Conservation (phyloP, 116 monocot genomes). For the Iris pallida region DNA sequence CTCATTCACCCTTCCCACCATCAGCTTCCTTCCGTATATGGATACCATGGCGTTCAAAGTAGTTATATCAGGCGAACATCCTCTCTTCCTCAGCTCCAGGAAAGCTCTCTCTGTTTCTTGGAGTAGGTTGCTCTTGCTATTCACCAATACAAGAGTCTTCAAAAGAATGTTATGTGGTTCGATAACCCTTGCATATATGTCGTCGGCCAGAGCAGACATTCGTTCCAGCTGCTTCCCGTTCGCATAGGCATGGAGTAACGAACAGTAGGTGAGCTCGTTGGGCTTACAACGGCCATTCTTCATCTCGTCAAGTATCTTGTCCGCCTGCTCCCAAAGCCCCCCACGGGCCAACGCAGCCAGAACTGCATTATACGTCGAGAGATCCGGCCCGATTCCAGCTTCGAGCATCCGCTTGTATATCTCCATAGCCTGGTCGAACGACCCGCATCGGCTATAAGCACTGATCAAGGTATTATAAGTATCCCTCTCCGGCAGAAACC, state of each 20-base stretch:
- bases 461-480: slow-evolving; percentile 90
- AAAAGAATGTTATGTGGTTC: slow-evolving; percentile 63
- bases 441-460: slow-evolving; percentile 91
- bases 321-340: slow-evolving; percentile 79
- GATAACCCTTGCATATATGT: slow-evolving; percentile 63
- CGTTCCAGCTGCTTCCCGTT: slow-evolving; percentile 60
- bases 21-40: slow-evolving; percentile 77
- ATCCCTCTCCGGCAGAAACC: slow-evolving; percentile 89
- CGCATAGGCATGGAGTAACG: slow-evolving; percentile 88
- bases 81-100: slow-evolving; percentile 61
- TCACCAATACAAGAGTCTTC: slow-evolving; percentile 81
- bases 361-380: slow-evolving; percentile 91
- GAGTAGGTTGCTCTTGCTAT: slow-evolving; percentile 80
- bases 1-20: slow-evolving; percentile 66
- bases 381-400: slow-evolving; percentile 76
- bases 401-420: slow-evolving; percentile 79
- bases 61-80: slow-evolving; percentile 66
- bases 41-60: slow-evolving; percentile 93
- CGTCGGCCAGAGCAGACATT: slow-evolving; percentile 46
- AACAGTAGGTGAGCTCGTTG: slow-evolving; percentile 76
- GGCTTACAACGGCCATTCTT: slow-evolving; percentile 61
- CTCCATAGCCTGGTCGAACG: slow-evolving; percentile 76
- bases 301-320: slow-evolving; percentile 81
- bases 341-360: slow-evolving; percentile 90
- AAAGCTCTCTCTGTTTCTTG: slow-evolving; percentile 67